Evolutionary conservation across 345 rosid genomes (phyloP).

Genomic region (Citrus sp.): DNA sequence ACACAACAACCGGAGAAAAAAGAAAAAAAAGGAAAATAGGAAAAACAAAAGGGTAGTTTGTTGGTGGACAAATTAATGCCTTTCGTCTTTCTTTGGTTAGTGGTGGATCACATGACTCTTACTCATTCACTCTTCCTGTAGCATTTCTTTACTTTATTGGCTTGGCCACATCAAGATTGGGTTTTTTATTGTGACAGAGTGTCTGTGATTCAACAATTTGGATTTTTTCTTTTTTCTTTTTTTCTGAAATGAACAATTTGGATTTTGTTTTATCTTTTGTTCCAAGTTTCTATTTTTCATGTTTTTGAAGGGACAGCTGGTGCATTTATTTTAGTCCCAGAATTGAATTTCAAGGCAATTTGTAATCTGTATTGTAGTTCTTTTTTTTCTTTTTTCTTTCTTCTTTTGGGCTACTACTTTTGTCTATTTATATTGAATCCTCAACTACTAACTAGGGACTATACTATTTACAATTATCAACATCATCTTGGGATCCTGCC

Average conservation of each 20-base stretch:
- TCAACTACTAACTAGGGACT: too few relatives aligned
- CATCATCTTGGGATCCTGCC: too few relatives aligned
- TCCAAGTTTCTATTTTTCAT: neutral
- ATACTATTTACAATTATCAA: too few relatives aligned
- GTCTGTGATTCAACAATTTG: neutral
- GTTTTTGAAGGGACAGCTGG: neutral
- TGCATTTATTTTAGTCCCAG: neutral
- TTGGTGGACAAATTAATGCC: constrained; percentile 31
- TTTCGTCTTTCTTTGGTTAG: constrained; percentile 16
- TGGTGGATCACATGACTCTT: constrained; percentile 69
- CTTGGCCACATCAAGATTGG: constrained; percentile 1
- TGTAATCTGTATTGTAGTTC: neutral
- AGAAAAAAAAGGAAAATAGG: neutral
- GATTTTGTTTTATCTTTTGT: neutral
- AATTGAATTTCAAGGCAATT: neutral
- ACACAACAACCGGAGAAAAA: neutral
- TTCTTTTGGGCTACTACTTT: too few relatives aligned
- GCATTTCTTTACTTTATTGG: constrained; percentile 6
- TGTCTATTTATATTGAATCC: too few relatives aligned
- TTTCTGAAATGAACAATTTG: neutral
- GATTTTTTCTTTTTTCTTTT: neutral
- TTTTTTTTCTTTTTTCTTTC: too few relatives aligned
- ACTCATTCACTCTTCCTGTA: constrained; percentile 23
- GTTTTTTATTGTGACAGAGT: neutral
- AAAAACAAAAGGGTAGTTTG: constrained; percentile 1